These are phyloP conservation scores for Penicillium sp. DNA, from an alignment of 2,329 filamentous ascomycete species.

Conservation along the genomic window DNA sequence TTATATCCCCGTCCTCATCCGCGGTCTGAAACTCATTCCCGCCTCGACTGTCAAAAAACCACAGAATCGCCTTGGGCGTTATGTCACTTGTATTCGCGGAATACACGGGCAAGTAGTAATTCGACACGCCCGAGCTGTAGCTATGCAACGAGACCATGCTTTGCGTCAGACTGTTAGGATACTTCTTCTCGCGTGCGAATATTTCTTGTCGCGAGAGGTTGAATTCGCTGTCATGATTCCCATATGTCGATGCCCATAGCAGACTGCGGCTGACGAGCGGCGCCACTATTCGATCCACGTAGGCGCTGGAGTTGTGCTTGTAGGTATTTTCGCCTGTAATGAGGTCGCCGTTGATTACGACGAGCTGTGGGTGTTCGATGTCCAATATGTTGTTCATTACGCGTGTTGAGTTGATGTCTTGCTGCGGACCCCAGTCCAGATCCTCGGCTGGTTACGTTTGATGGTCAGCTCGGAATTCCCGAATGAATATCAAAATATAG, in stretches of 20 bases:
- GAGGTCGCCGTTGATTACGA: slow-evolving; percentile 68
- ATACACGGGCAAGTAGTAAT: slow-evolving; percentile 55
- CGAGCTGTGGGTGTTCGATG: slow-evolving; percentile 45
- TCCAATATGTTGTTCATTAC: slow-evolving; percentile 10
- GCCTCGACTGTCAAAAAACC: slow-evolving; percentile 68
- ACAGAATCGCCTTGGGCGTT: slow-evolving; percentile 52
- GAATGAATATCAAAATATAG: background rate
- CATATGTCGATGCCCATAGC: slow-evolving; percentile 65
- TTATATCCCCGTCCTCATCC: background rate
- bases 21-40: slow-evolving; percentile 47
- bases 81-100: slow-evolving; percentile 36
- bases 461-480: background rate
- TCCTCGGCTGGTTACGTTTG: slow-evolving; percentile 8
- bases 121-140: slow-evolving; percentile 44
- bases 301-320: slow-evolving; percentile 52
- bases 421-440: slow-evolving; percentile 9
- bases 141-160: slow-evolving; percentile 35
- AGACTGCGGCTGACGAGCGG: slow-evolving; percentile 55
- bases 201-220: slow-evolving; percentile 52
- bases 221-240: slow-evolving; percentile 64
- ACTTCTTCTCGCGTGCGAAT: slow-evolving; percentile 37
- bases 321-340: slow-evolving; percentile 64
- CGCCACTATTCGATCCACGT: slow-evolving; percentile 57
- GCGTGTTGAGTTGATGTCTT: slow-evolving; percentile 13
- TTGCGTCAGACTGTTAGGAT: slow-evolving; percentile 38